Conservation (phyloP, 148 eudicot species). For the Polygonum maritimum region DNA sequence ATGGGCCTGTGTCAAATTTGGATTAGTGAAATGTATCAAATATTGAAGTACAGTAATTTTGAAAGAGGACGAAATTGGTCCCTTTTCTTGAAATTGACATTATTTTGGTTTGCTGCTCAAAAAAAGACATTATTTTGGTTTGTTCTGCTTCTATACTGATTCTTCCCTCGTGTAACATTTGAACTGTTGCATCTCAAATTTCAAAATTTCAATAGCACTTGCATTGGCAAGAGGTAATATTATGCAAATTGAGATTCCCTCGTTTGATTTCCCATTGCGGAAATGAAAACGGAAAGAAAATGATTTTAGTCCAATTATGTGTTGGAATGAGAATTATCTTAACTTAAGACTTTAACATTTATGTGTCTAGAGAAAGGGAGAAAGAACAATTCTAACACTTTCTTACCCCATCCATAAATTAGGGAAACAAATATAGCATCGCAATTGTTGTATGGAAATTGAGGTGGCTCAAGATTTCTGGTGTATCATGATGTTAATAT, state of each 20-base stretch:
- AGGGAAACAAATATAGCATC: no score
- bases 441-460: no score
- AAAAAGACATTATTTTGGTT: not conserved
- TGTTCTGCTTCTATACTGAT: not conserved
- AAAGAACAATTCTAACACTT: no score
- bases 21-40: not conserved
- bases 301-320: no score
- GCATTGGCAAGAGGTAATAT: not conserved
- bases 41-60: not conserved
- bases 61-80: not conserved
- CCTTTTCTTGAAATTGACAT: not conserved
- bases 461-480: no score
- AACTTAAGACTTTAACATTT: no score
- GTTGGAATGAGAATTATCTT: no score
- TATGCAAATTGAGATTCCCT: not conserved
- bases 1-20: not conserved
- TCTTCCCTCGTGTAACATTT: not conserved
- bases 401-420: no score
- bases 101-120: not conserved
- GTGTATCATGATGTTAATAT: no score
- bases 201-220: not conserved
- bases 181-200: not conserved
- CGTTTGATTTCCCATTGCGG: no score
- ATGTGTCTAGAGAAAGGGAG: no score
- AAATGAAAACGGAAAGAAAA: no score